Evolutionary conservation across 345 rosid species (phyloP).

Genomic region (Hibiscus mutabilis): DNA sequence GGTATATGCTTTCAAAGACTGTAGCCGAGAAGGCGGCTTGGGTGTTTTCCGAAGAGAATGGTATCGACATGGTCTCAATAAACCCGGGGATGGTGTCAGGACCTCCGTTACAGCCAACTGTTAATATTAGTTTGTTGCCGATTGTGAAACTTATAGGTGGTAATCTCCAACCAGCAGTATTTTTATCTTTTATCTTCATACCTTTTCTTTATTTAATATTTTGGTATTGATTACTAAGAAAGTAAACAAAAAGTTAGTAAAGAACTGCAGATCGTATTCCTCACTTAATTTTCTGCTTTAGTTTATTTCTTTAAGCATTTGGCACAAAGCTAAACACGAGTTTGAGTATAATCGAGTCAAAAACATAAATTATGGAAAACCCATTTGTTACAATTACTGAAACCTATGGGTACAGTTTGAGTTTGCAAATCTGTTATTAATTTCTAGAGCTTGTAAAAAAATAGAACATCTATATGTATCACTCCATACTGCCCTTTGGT

Average conservation of each 20-base stretch:
- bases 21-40: slow-evolving; percentile 44
- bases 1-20: slow-evolving; percentile 37
- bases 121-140: slow-evolving; percentile 19
- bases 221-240: background rate
- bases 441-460: background rate
- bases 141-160: slow-evolving; percentile 22
- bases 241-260: background rate
- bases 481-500: no score
- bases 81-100: slow-evolving; percentile 35
- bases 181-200: background rate
- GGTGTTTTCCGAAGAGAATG: slow-evolving; percentile 31
- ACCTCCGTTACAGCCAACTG: slow-evolving; percentile 35
- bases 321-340: background rate
- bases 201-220: background rate
- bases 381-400: background rate
- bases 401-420: background rate
- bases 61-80: slow-evolving; percentile 31
- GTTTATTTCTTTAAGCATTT: background rate
- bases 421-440: background rate
- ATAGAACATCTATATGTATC: background rate
- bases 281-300: background rate
- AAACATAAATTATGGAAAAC: background rate
- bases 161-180: slow-evolving; percentile 17
- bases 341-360: background rate
- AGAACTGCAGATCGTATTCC: background rate